Evolutionary conservation across 192 early-diverging fungal species (phyloP), one percentile per base, ranked within the genome.

Genomic region (Gonapodya sp.): DNA sequence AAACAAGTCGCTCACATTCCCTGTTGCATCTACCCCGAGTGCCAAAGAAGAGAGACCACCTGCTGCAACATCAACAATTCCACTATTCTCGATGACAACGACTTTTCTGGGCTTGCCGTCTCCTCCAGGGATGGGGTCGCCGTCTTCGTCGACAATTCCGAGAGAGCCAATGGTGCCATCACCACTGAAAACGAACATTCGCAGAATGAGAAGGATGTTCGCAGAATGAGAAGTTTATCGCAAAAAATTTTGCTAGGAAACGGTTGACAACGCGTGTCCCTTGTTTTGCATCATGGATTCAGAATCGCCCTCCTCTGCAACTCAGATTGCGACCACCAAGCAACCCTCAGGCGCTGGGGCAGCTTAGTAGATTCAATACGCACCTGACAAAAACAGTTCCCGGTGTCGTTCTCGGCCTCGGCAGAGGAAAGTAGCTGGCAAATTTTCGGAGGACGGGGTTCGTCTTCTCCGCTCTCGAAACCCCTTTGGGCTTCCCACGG

Each of bases 41-140:
- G 93, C 95, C 82, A 96, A 89, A 78, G 91, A 94, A 85, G 96
- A 95, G 84, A 98, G 83, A 78, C 96, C 96, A 74, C 96, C 96
- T 35, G 93, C 91, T 1, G 89, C 88, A 80, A 98, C 89, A 64
- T 92, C 89, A 1, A 94, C 93, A 78, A 98, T 93, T 0, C 90
- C 74, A 81, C 92, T 87, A 84, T 92, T 92, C 18, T 90, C 85
- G 32, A 98, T 87, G 18, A 86, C 89, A 1, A 83, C 84, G 18
- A 97, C 80, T 2, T 89, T 87, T 81, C 86, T 91, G 18, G 94
- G 93, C 8, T 33, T 16, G 24, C 46, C 46, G 8, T 64, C 46
- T 24, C 8, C 24, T 8, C 24, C 24, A 8, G 46, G 24, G 46
- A 64, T 8, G 8, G 46, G 46, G 46, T 64, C 46, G 46, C 24